These are phyloP conservation scores for Colletotrichum incanum DNA, from an alignment of 2,329 filamentous ascomycete genomes.

Conservation along the genomic window DNA sequence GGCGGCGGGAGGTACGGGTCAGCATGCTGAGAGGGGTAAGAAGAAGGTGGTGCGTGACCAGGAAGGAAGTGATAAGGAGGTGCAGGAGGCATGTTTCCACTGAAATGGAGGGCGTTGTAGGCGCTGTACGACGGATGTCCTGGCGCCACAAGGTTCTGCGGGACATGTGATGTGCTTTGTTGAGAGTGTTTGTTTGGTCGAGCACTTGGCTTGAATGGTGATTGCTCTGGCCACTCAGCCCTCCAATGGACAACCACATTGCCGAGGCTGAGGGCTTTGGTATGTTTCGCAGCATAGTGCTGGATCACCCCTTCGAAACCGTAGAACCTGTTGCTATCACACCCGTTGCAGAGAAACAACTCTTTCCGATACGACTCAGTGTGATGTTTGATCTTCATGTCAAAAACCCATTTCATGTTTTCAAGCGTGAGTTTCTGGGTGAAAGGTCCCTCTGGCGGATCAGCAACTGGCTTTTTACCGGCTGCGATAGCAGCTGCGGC, in stretches of 20 bases:
- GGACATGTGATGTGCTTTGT: constrained; percentile 10
- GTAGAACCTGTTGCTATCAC: constrained; percentile 78
- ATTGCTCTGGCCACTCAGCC: constrained; percentile 82
- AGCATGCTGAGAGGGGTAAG: not conserved
- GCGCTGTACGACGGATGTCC: not conserved
- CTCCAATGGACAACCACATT: constrained; percentile 85
- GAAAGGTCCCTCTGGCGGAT: constrained; percentile 68
- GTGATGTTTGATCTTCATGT: constrained; percentile 80
- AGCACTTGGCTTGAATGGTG: constrained; percentile 80
- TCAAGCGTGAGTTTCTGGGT: constrained; percentile 80
- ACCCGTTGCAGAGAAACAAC: constrained; percentile 82
- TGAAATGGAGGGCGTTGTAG: not conserved
- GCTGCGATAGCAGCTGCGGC: constrained; percentile 63
- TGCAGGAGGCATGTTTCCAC: not conserved
- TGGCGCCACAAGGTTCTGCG: constrained; percentile 19
- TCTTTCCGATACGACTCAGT: constrained; percentile 79
- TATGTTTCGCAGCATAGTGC: constrained; percentile 89
- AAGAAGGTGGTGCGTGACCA: not conserved
- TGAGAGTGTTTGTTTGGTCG: constrained; percentile 49
- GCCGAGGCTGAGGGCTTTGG: constrained; percentile 77
- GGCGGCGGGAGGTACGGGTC: not conserved
- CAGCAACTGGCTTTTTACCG: constrained; percentile 60
- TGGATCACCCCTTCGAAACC: constrained; percentile 86
- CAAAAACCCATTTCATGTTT: constrained; percentile 90
- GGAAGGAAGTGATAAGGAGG: not conserved